Evolutionary conservation across 176 grass and related monocot genomes (phyloP), one percentile per base, ranked within the genome.

Genomic region (Avena insularis): DNA sequence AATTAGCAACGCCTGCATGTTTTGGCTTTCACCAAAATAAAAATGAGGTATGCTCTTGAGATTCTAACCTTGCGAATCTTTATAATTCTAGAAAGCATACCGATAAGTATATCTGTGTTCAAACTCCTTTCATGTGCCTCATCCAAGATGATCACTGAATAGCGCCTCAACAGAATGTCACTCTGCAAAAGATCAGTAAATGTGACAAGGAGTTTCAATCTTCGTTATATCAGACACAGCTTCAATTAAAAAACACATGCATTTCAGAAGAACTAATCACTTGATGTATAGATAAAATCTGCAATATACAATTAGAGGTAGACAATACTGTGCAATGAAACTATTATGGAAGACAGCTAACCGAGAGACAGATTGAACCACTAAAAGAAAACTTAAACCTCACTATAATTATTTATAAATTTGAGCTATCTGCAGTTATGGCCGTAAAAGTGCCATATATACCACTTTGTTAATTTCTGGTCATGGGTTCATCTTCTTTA

Each of bases 111-210:
- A 88, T 99, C 92, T 21, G 94, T 99, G 87, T 99, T 99, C 90
- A 99, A 94, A 79, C 94, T 99, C 87, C 97, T 91, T 89, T 99
- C 97, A 84, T 99, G 97, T 88, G 97, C 97, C 80, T 99, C 97
- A 70, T 99, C 97, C 85, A 99, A 92, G 81, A 99, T 99, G 71
- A 99, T 93, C 85, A 94, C 92, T 1, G 97, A 99, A 88, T 94
- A 99, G 5, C 55, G 25, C 75, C 81, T 96, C 87, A 99, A 84
- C 35, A 93, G 77, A 86, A 99, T 87, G 85, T 99, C 92, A 91
- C 85, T 81, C 97, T 99, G 90, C 66, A 79, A 27, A 93, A 68
- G 23, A 70, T 68, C 59, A 86, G 47, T 48, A 83, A 35, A 88
- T 71, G 65, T 75, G 38, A 79, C 86, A 68, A 79, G 63, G 40